Base-by-base conservation (phyloP, 768 basidiomycete genomes). In the Naematelia encephala region DNA sequence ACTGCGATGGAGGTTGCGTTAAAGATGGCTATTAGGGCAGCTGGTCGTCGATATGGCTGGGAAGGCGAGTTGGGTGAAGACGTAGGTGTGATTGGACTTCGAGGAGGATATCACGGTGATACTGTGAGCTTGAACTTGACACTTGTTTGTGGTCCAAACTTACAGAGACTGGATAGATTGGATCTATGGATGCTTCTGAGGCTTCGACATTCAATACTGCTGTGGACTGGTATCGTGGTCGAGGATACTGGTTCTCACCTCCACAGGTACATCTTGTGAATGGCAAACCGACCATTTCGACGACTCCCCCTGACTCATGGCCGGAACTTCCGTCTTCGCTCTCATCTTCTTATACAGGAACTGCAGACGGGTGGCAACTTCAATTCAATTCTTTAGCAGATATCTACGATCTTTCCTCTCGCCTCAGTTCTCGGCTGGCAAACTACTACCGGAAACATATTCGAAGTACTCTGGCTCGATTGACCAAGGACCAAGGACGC, bases 1-100 rank as follows among this genome's bases (percentile, higher is more conserved):
- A 97, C 94, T 0, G 94, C 86, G 5, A 93, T 94, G 86, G 94
- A 97, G 74, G 87, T 94, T n/a, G 94, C 91, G 11, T 79, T 98
- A 59, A 98, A 98, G 78, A 97, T 98, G 94, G 94, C 91, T 0
- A 78, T 97, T 44, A 82, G 92, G 23, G 85, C 69, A 26, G 70
- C 59, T 46, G 74, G 75, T n/a, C 62, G 69, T 39, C 57, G 78
- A 19, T 74, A 77, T 57, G 74, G 73, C 5, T 76, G 72, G 70
- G 59, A 69, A 57, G 67, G 74, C 27, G 67, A 68, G 42, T 55
- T 64, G 39, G 72, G 77, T 2, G 60, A 79, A 23, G 78, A 81
- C 34, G 79, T 92, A 3, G 90, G 89, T 3, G 83, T 98, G 1
- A 73, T 98, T 2, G 94, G 94, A 0, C 68, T 98, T 44, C 87